Evolutionary conservation across 2,329 filamentous ascomycete genomes (phyloP), one percentile per base, ranked within the genome.

Genomic region (Aspergillus intermedius): DNA sequence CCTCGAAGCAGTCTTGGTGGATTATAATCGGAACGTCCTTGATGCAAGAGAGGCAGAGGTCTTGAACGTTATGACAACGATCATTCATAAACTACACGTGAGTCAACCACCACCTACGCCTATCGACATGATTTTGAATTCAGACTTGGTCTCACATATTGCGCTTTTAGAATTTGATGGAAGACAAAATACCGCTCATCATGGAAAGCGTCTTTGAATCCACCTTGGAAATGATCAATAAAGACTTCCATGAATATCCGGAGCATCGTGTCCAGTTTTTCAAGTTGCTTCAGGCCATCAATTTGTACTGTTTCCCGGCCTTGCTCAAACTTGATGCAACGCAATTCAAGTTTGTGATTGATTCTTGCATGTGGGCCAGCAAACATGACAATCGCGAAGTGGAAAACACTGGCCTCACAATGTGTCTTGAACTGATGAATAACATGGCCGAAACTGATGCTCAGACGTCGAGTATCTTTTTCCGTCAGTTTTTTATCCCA

Each of bases 251-350:
- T 42, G 93, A 98, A 67, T 98, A 95, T 69, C 93, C 93, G 0
- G 93, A 98, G 69, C 93, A 98, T 67, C 87, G 94, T 49, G 93
- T 98, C n/a, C 91, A 97, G 70, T 98, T 98, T 72, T 98, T 98
- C 80, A 96, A 95, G 71, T 81, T 98, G 21, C 79, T 98, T 34
- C 82, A 94, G 58, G 88, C 91, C 12, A 97, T 98, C 74, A 98
- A 98, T 70, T 75, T 97, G 43, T 89, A 95, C 69, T 98, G 93
- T 72, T 98, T 98, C 83, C 89, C 89, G 43, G 86, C 93, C 1
- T 80, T 98, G 19, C 79, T 98, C 57, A 94, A 95, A 71, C 83
- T 98, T 30, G 91, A 98, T 66, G 91, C 88, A 63, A 84, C 89
- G 51, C 93, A 96, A 66, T 98, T 98, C 82, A 98, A 98, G 74